phyloP scores from a whole-genome alignment of 352 stramenopile species.

The Phytophthora capsici region DNA sequence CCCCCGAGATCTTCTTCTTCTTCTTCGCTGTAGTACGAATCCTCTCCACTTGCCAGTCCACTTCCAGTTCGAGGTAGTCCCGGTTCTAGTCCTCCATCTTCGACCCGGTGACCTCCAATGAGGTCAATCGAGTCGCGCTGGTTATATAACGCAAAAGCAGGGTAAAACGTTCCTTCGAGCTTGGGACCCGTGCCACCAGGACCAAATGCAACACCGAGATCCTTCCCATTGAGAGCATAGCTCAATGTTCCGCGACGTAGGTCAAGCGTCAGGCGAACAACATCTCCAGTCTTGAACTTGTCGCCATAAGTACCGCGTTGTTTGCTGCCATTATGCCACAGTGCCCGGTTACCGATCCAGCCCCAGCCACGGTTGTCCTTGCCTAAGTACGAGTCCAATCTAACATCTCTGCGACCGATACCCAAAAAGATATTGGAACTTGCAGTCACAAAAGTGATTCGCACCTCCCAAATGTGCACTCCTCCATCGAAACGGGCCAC shows the following conservation, averaged over 20 bases:
- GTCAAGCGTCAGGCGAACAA: constrained; percentile 86
- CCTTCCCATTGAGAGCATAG: constrained; percentile 91
- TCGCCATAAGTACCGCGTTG: constrained; percentile 90
- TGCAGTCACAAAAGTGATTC: constrained; percentile 87
- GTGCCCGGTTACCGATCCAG: constrained; percentile 90
- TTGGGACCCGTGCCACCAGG: constrained; percentile 84
- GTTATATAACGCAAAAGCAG: constrained; percentile 88
- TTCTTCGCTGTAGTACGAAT: constrained; percentile 86
- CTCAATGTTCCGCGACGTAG: constrained; percentile 83
- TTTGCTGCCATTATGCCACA: constrained; percentile 93
- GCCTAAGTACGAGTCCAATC: constrained; percentile 90
- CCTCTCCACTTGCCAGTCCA: constrained; percentile 52
- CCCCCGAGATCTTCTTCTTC: constrained; percentile 72
- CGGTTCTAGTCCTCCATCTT: constrained; percentile 55
- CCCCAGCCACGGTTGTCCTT: constrained; percentile 93
- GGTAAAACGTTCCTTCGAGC: constrained; percentile 88
- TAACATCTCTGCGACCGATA: constrained; percentile 83
- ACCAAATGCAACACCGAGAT: constrained; percentile 90
- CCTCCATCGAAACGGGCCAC: constrained; percentile 86
- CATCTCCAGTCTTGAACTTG: constrained; percentile 90
- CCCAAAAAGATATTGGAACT: constrained; percentile 92
- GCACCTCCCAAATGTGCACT: constrained; percentile 90
- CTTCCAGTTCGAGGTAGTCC: constrained; percentile 40
- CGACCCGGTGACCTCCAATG: constrained; percentile 83
- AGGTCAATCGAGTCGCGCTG: constrained; percentile 88